Evolutionary conservation across 306 rosid genomes (phyloP).

Genomic region (Corylus avellana): DNA sequence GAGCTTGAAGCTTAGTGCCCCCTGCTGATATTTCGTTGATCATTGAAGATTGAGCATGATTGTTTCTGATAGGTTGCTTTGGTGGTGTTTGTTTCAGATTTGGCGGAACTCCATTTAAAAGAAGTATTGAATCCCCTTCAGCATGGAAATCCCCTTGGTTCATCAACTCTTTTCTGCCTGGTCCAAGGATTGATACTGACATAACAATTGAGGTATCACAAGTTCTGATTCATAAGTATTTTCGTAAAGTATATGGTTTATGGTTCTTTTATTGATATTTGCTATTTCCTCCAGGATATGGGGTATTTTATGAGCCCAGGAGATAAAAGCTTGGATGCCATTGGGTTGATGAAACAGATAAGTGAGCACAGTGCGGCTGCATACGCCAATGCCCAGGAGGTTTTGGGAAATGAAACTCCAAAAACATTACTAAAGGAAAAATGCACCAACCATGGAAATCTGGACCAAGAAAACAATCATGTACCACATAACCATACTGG

Average conservation of each 20-base stretch:
- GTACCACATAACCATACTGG: slow-evolving; percentile 27
- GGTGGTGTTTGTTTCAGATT: slow-evolving; percentile 55
- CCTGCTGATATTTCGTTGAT: slow-evolving; percentile 3
- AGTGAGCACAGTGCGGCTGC: slow-evolving; percentile 87
- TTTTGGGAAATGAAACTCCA: slow-evolving; percentile 74
- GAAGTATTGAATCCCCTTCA: slow-evolving; percentile 95
- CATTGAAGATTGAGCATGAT: not conserved
- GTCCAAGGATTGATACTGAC: slow-evolving; percentile 79
- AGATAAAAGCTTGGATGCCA: slow-evolving; percentile 83
- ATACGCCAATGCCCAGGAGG: slow-evolving; percentile 77
- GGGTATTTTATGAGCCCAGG: slow-evolving; percentile 85
- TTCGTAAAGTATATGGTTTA: not conserved
- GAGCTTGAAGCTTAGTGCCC: not conserved
- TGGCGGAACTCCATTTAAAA: slow-evolving; percentile 75
- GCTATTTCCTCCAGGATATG: slow-evolving; percentile 62
- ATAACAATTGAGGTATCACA: slow-evolving; percentile 80
- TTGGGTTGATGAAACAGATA: slow-evolving; percentile 83
- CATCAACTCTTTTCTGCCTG: slow-evolving; percentile 64
- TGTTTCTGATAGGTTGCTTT: slow-evolving; percentile 28
- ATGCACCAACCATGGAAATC: slow-evolving; percentile 27
- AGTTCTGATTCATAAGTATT: slow-evolving; percentile 12
- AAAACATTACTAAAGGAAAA: slow-evolving; percentile 43
- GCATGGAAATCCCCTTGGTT: slow-evolving; percentile 99
- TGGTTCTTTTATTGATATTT: slow-evolving; percentile 5
- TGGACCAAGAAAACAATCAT: slow-evolving; percentile 34